Conservation (phyloP, 441 rosid genomes). For the Erodium chrysanthum region DNA sequence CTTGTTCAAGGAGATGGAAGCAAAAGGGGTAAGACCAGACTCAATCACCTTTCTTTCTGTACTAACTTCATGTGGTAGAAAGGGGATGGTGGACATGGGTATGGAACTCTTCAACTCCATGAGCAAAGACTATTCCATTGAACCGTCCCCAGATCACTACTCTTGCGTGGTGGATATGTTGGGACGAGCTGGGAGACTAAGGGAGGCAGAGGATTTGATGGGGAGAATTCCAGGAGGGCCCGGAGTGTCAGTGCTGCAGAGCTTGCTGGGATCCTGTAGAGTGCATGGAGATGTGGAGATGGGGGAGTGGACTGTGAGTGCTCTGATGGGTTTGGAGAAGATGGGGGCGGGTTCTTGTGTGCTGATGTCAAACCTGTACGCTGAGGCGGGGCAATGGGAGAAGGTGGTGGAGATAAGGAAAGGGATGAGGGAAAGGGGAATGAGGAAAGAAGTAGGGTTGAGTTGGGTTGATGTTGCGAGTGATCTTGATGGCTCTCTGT, state of each 20-base stretch:
- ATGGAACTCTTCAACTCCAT: constrained; percentile 25
- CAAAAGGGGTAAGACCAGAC: constrained; percentile 51
- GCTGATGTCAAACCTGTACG: constrained; percentile 20
- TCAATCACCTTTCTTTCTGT: constrained; percentile 70
- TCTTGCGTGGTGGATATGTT: constrained; percentile 34
- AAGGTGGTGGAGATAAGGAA: constrained; percentile 48
- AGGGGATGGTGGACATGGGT: constrained; percentile 25
- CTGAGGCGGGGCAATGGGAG: constrained; percentile 73
- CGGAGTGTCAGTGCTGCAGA: no score
- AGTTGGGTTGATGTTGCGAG: constrained; percentile 68
- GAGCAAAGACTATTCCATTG: constrained; percentile 18
- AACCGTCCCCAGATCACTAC: constrained; percentile 25
- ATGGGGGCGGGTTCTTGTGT: no score
- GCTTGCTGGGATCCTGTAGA: no score
- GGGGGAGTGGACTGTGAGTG: no score
- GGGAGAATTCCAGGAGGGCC: no score
- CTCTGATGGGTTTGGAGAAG: no score
- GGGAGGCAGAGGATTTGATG: constrained; percentile 24
- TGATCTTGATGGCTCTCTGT: constrained; percentile 18
- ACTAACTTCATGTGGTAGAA: constrained; percentile 46
- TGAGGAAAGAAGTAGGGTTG: constrained; percentile 66
- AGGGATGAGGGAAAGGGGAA: constrained; percentile 61
- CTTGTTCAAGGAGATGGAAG: constrained; percentile 51
- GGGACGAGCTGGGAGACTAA: constrained; percentile 29
- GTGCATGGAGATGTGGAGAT: no score